Evolutionary conservation across 129 eudicot species (phyloP).

Genomic region (Saposhnikovia divaricata): DNA sequence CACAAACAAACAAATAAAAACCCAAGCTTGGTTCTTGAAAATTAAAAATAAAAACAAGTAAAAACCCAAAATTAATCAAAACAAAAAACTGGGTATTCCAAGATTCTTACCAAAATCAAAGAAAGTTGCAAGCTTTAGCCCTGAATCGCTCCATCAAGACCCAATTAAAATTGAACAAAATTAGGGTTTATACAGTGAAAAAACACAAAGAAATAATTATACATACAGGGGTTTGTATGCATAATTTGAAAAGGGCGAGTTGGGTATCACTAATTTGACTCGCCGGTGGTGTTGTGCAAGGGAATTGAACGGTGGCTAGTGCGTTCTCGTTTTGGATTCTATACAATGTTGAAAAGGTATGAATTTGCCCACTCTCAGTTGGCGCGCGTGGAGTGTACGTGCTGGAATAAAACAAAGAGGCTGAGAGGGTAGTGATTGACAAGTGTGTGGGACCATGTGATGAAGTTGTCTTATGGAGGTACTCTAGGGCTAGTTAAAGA

Average conservation of each 20-base stretch:
- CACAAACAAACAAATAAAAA: background rate
- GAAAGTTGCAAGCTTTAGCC: conserved; percentile 9
- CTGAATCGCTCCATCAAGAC: conserved; percentile 16
- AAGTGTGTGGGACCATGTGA: background rate
- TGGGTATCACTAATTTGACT: conserved; percentile 6
- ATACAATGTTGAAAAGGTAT: background rate
- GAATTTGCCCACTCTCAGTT: background rate
- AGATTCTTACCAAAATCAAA: conserved; percentile 30
- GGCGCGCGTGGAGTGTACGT: background rate
- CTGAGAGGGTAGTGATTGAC: background rate
- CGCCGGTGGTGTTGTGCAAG: conserved; percentile 22
- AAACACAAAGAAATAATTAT: background rate
- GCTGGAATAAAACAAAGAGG: background rate
- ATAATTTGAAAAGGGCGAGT: background rate
- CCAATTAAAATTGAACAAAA: background rate
- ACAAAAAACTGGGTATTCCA: background rate
- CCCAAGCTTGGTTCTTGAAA: background rate
- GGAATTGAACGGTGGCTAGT: conserved; percentile 26
- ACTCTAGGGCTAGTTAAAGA: background rate
- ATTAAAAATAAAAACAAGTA: background rate
- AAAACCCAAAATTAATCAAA: background rate
- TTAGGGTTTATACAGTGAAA: background rate
- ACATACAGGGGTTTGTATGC: background rate
- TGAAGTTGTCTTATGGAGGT: background rate
- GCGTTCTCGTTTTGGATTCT: conserved; percentile 3